A percentile compares a stretch with the other conserved stretches of the same genome.
These are phyloP conservation scores for Vararia minispora DNA, from an alignment of 768 basidiomycete species.

Conservation along the genomic window DNA sequence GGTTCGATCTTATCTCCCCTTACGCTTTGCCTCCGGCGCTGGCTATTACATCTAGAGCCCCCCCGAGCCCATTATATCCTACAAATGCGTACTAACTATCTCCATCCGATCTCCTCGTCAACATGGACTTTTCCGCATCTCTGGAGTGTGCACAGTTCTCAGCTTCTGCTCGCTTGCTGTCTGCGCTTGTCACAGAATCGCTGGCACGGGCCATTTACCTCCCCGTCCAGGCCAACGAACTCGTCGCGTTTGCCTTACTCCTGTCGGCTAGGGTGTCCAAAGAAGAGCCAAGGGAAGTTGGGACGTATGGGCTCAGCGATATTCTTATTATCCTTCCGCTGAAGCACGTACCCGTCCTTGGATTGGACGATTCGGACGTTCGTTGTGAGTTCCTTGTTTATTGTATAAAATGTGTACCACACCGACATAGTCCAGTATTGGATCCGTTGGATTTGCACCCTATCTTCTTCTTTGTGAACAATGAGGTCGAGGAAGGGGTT, in stretches of 20 bases:
- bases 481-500: slow-evolving; percentile 17
- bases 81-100: too few species aligned
- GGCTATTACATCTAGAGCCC: too few species aligned
- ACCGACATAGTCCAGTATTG: slow-evolving; percentile 34
- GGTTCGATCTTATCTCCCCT: too few species aligned
- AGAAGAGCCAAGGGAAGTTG: background rate
- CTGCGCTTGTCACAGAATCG: slow-evolving; percentile 48
- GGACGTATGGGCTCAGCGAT: slow-evolving; percentile 22
- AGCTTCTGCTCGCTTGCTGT: slow-evolving; percentile 37
- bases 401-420: too few species aligned
- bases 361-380: slow-evolving; percentile 21
- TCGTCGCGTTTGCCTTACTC: slow-evolving; percentile 31
- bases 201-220: slow-evolving; percentile 37
- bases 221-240: slow-evolving; percentile 23
- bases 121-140: background rate
- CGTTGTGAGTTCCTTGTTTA: too few species aligned
- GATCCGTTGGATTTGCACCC: slow-evolving; percentile 47
- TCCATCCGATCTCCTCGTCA: too few species aligned
- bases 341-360: slow-evolving; percentile 35
- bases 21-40: too few species aligned
- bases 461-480: slow-evolving; percentile 24
- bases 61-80: too few species aligned
- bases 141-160: slow-evolving; percentile 31
- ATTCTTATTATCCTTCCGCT: slow-evolving; percentile 39
- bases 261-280: slow-evolving; percentile 21